Percentiles rank a stretch among this genome's conserved stretches.
phyloP scores from a whole-genome alignment of 2,329 filamentous ascomycete genomes.

The Chrysoporthe puriensis region DNA sequence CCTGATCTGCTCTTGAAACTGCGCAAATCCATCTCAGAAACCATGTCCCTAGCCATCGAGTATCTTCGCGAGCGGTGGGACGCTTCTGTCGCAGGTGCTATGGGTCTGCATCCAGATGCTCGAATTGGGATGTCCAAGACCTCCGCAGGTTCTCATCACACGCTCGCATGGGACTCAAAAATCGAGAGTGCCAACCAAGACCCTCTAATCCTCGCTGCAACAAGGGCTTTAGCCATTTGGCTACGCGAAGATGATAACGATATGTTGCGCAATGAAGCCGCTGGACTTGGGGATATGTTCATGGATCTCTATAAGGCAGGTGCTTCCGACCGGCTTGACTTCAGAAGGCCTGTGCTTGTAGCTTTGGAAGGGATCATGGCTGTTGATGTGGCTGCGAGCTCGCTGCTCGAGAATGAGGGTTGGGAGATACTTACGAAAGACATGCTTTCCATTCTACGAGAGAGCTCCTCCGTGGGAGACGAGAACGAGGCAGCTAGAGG shows the following conservation, averaged over 20 bases:
- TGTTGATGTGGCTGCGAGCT: slow-evolving; percentile 50
- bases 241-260: slow-evolving; percentile 70
- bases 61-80: slow-evolving; percentile 74
- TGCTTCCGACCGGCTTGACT: slow-evolving; percentile 48
- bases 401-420: slow-evolving; percentile 55
- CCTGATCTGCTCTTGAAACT: slow-evolving; percentile 65
- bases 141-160: slow-evolving; percentile 48
- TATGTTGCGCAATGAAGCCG: slow-evolving; percentile 57
- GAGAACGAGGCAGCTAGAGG: slow-evolving; percentile 50
- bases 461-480: slow-evolving; percentile 32
- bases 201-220: slow-evolving; percentile 60
- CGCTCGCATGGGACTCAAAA: slow-evolving; percentile 63
- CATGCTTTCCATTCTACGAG: slow-evolving; percentile 48
- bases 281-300: slow-evolving; percentile 65
- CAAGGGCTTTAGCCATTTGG: slow-evolving; percentile 66
- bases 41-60: slow-evolving; percentile 65
- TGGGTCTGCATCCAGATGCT: slow-evolving; percentile 63
- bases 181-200: slow-evolving; percentile 55
- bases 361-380: slow-evolving; percentile 62
- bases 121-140: slow-evolving; percentile 49
- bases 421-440: slow-evolving; percentile 59
- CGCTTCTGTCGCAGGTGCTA: slow-evolving; percentile 63
- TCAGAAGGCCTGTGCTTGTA: slow-evolving; percentile 60
- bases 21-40: slow-evolving; percentile 63
- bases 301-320: slow-evolving; percentile 60